Conservation (phyloP, 176 grass and related monocot genomes). For the Hsuehochloa calcarea region DNA sequence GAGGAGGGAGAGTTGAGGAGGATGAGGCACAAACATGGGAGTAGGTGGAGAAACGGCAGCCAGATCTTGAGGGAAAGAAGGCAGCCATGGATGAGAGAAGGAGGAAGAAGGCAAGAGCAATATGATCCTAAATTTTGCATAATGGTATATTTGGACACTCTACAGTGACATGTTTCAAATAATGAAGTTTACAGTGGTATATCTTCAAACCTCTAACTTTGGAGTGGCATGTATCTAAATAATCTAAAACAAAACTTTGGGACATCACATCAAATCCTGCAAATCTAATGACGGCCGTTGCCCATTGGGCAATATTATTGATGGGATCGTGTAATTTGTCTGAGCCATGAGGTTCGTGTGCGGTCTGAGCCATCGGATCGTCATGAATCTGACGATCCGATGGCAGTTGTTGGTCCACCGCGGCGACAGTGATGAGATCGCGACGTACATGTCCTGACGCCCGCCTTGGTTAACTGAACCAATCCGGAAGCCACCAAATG, state of each 20-base stretch:
- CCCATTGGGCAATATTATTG: conserved; percentile 1
- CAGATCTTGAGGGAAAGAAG: too few relatives aligned
- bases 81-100: too few relatives aligned
- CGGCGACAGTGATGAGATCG: background rate
- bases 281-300: conserved; percentile 1
- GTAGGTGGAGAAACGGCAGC: too few relatives aligned
- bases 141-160: too few relatives aligned
- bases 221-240: too few relatives aligned
- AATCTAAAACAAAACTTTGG: background rate
- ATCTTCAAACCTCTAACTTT: too few relatives aligned
- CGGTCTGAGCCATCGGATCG: conserved; percentile 17
- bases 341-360: background rate
- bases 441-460: background rate
- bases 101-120: too few relatives aligned
- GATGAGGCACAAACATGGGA: too few relatives aligned
- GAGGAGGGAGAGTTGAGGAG: too few relatives aligned
- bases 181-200: too few relatives aligned
- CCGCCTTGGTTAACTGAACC: background rate
- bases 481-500: conserved; percentile 18
- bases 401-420: background rate
- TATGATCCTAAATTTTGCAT: too few relatives aligned
- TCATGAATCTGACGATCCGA: background rate
- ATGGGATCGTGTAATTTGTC: background rate
- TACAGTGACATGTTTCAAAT: too few relatives aligned
- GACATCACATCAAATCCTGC: conserved; percentile 14